Evolutionary conservation across 2,329 filamentous ascomycete genomes (phyloP), one percentile per base, ranked within the genome.

Genomic region (Rutstroemia sp.): DNA sequence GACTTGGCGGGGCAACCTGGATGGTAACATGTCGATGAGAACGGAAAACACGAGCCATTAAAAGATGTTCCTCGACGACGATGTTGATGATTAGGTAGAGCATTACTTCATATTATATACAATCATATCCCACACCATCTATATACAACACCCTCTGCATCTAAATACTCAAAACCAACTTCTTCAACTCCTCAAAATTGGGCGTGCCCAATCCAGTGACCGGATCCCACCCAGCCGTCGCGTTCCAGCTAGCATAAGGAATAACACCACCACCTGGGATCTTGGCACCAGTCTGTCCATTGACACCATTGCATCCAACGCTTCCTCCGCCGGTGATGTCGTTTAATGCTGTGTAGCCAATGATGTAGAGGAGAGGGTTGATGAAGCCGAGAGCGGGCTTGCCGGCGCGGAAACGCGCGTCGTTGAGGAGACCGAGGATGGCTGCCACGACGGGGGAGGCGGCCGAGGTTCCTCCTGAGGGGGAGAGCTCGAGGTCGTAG

Each of bases 371-470:
- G 64, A 69, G 69, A 3, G 73, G 73, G 60, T 75, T 75, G 50
- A 75, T 55, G 63, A 73, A 75, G 5, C 73, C 72, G 2, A 75
- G 62, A 1, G 67, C 61, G 5, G 64, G 63, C 25, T 78, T 76
- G 3, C 79, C 78, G 10, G 71, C 72, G 0, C 75, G 70, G 21
- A 85, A 67, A 30, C 81, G 72, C 0, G 80, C 80, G 59, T 85
- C 82, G 61, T 87, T 87, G 49, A 87, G 71, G 4, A 87, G 73
- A 2, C 78, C 72, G 39, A 87, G 72, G 55, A 86, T 74, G 12
- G 75, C 79, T 1, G 80, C 76, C 1, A 79, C 76, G 0, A 80
- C 71, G 0, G 84, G 84, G 0, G 78, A 70, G 1, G 80, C 76
- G 12, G 80, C 80, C 5, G 73, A 76, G 2, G 76, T 79, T 4